phyloP scores from a whole-genome alignment of 2,329 filamentous ascomycete genomes.

The Trichoderma sp. region DNA sequence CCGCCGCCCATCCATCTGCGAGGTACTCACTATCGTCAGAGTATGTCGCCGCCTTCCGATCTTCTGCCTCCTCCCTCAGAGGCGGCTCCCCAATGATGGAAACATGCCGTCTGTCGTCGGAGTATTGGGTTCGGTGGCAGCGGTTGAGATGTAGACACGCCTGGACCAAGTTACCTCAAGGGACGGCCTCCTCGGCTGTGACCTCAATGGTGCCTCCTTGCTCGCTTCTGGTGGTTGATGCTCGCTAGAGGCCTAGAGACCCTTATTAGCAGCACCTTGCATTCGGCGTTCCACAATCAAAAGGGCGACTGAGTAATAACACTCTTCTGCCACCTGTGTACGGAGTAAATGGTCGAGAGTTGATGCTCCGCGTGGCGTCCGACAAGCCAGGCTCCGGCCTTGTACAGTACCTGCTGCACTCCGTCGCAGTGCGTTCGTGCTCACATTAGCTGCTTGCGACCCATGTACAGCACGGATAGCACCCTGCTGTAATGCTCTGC shows the following conservation, averaged over 20 bases:
- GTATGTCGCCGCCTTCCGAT: neutral
- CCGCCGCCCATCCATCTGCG: neutral
- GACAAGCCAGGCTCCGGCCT: neutral
- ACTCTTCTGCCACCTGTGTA: neutral
- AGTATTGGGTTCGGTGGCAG: neutral
- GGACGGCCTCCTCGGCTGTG: constrained; percentile 19
- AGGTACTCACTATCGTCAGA: neutral
- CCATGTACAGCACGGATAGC: neutral
- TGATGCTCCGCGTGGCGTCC: neutral
- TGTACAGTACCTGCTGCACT: constrained; percentile 1
- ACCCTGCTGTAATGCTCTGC: neutral
- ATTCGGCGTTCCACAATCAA: constrained; percentile 15
- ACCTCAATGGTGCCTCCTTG: constrained; percentile 6
- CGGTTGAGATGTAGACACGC: neutral
- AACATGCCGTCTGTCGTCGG: no score
- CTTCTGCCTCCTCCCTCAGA: neutral
- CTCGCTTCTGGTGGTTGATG: constrained; percentile 5
- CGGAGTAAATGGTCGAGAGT: neutral
- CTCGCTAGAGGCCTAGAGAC: neutral
- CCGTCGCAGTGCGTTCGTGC: constrained; percentile 4
- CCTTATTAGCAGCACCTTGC: neutral
- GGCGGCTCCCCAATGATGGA: no score
- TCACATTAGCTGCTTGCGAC: neutral
- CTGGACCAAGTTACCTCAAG: neutral
- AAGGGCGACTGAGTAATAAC: constrained; percentile 11